Base-by-base conservation (phyloP, 2,329 filamentous ascomycete genomes). In the Monilinia laxa region DNA sequence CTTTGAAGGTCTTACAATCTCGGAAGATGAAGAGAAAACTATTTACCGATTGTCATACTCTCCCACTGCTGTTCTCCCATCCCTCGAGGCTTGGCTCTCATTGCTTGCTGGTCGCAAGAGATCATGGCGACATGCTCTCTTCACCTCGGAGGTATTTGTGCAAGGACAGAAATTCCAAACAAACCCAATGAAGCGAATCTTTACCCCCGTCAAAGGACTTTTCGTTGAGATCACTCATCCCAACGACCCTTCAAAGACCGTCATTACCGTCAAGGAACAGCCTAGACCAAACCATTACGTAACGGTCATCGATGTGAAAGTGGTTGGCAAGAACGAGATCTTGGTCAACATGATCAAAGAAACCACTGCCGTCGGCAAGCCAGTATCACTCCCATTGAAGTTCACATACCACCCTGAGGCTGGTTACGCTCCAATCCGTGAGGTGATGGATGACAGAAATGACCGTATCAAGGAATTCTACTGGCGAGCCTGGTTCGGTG, bases 401-500 rank as follows among this genome's bases (percentile, higher is more conserved):
- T 98, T 98, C 82, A 92, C 86, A 6, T 99, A 99, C 80, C 91
- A 93, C 77, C 95, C 95, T 2, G 94, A 98, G 79, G 90, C 92
- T 66, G 95, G 95, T 40, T 99, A 97, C 77, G 94, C 96, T n/a
- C 95, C 95, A 23, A 97, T 99, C 72, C 90, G 90, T 69, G 95
- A 99, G 79, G 90, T 98, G 70, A 99, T 99, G 95, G 87, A 93
- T 47, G 90, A 87, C 65, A 92, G 95, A 76, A 99, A 99, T 77
- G 94, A 99, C 77, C 91, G 92, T 71, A 98, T 99, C 83, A 99
- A 99, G 84, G 92, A 97, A 79, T 99, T 99, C 79, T 99, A 99
- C 84, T 99, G 96, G 88, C 89, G 89, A 73, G 89, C 96, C 71
- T 99, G 95, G 95, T 99, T 99, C 74, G 95, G 93, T 53, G 85